A percentile compares a stretch with the other conserved stretches of the same genome.
Conservation (phyloP, 73 alveolate species). For the Effrenium voratum region DNA sequence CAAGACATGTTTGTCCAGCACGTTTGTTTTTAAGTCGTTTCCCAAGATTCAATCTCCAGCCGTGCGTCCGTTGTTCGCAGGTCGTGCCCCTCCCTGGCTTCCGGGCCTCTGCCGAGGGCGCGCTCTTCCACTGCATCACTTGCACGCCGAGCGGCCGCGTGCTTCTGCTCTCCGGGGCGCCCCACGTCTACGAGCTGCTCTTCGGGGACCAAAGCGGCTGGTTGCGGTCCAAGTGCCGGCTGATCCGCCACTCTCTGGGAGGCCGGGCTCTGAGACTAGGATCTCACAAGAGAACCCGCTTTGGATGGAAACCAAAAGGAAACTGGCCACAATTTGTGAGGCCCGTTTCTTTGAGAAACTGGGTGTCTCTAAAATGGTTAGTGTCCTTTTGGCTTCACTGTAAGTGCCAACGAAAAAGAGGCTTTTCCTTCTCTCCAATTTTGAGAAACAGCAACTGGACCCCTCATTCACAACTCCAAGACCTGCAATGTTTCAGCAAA, state of each 20-base stretch:
- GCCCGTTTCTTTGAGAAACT: too few species aligned
- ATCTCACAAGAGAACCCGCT: not conserved
- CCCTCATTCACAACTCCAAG: too few species aligned
- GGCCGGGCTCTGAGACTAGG: not conserved
- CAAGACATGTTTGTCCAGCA: too few species aligned
- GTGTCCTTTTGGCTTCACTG: too few species aligned
- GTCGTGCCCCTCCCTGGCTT: conserved; percentile 21
- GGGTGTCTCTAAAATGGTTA: too few species aligned
- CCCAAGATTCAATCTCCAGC: too few species aligned
- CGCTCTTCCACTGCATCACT: conserved; percentile 48
- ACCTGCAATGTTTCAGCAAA: too few species aligned
- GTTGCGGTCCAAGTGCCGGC: conserved; percentile 53
- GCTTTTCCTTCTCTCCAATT: too few species aligned
- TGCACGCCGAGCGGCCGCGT: conserved; percentile 59
- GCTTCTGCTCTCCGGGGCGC: conserved; percentile 49
- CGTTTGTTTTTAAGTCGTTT: too few species aligned
- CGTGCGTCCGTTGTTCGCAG: too few species aligned
- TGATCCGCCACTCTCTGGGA: conserved; percentile 62
- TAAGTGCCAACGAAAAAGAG: too few species aligned
- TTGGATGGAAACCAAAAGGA: not conserved
- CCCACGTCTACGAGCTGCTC: conserved; percentile 60
- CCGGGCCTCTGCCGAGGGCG: conserved; percentile 32
- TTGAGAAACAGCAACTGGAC: too few species aligned
- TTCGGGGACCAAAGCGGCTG: conserved; percentile 17
- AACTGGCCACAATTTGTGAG: not conserved